phyloP scores from a whole-genome alignment of 225 moss, liverwort and hornwort genomes.

The Anthoceros angustus region DNA sequence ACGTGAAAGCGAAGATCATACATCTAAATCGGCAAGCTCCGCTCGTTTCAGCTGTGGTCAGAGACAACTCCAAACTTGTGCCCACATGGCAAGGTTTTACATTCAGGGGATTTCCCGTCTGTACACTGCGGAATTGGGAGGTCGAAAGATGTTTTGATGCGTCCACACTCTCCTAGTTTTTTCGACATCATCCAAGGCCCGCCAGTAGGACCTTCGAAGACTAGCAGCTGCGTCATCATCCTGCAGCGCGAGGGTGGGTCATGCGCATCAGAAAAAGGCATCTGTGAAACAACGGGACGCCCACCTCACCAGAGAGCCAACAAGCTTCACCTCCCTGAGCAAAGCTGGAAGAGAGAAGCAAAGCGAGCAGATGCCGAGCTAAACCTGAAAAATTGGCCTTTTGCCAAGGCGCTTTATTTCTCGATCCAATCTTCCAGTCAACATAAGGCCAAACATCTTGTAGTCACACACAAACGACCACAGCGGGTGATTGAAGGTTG shows the following conservation, averaged over 20 bases:
- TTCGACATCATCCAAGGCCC: not conserved
- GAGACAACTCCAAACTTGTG: too few relatives aligned
- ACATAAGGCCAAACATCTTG: constrained; percentile 80
- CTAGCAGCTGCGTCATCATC: not conserved
- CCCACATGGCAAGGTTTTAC: too few relatives aligned
- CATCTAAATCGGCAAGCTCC: too few relatives aligned
- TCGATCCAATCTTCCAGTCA: constrained; percentile 78
- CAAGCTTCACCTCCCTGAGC: too few relatives aligned
- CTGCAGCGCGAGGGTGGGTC: too few relatives aligned
- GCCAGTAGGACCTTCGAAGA: not conserved
- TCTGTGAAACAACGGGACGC: too few relatives aligned
- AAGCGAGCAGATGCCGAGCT: not conserved
- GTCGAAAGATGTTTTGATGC: not conserved
- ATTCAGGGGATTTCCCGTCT: not conserved
- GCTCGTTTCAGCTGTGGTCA: too few relatives aligned
- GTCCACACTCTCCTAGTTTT: not conserved
- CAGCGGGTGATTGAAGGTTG: constrained; percentile 63
- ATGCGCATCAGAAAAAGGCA: too few relatives aligned
- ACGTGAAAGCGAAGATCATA: too few relatives aligned
- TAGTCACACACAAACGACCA: constrained; percentile 86
- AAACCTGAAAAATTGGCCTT: constrained; percentile 63
- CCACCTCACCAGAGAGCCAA: too few relatives aligned
- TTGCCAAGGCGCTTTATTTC: constrained; percentile 91
- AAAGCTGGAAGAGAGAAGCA: too few relatives aligned
- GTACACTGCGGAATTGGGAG: not conserved